A percentile compares a stretch with the other conserved stretches of the same genome.
Evolutionary conservation across 2,329 filamentous ascomycete genomes (phyloP).

Genomic region (Stylonectria norvegica): DNA sequence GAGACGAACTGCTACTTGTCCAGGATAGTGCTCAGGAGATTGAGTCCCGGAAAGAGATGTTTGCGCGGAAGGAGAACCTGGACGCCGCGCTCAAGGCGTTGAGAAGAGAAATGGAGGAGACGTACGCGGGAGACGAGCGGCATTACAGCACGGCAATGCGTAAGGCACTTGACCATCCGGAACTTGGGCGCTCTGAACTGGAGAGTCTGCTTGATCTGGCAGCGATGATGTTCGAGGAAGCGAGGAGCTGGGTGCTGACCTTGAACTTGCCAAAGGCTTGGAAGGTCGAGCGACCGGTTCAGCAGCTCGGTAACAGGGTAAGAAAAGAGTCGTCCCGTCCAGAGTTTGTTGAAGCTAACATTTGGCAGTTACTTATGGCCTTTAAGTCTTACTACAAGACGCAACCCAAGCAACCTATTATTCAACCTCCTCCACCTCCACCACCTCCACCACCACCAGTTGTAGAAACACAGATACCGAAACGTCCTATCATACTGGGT

Average conservation of each 20-base stretch:
- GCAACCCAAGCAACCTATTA: conserved; percentile 30
- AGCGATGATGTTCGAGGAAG: conserved; percentile 46
- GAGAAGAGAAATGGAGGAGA: conserved; percentile 43
- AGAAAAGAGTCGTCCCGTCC: too few species aligned
- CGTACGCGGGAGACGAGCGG: conserved; percentile 36
- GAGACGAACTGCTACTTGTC: conserved; percentile 39
- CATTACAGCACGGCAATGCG: conserved; percentile 42
- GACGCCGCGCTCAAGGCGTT: conserved; percentile 50
- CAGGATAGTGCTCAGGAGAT: conserved; percentile 47
- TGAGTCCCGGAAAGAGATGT: conserved; percentile 59
- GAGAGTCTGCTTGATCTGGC: conserved; percentile 43
- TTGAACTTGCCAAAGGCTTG: conserved; percentile 41
- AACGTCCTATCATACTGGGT: conserved; percentile 26
- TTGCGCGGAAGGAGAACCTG: conserved; percentile 62
- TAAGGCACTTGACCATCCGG: conserved; percentile 39
- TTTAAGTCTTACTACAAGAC: conserved; percentile 40
- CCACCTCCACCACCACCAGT: conserved; percentile 8
- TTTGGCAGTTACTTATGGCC: conserved; percentile 32
- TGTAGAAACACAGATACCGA: conserved; percentile 12
- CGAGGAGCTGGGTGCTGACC: conserved; percentile 40
- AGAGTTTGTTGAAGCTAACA: conserved; percentile 16
- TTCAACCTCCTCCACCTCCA: conserved; percentile 16
- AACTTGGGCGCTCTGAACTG: conserved; percentile 40
- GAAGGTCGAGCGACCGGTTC: conserved; percentile 35
- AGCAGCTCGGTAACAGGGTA: conserved; percentile 37